Conservation (phyloP, 179 eudicot genomes). For the Silene noctiflora region DNA sequence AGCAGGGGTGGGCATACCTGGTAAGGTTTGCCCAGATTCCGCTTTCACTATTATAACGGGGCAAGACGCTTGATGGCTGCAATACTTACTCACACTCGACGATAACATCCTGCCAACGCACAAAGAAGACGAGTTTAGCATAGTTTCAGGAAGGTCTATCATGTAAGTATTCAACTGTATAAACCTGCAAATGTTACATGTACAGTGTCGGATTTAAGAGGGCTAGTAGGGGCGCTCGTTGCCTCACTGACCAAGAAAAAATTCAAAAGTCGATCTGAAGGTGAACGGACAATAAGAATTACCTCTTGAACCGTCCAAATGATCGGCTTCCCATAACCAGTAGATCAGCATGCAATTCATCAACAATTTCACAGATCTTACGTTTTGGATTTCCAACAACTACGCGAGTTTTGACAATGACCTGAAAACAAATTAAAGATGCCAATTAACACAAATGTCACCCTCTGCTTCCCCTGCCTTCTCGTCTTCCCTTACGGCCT, state of each 20-base stretch:
- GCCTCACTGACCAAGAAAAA: too few relatives aligned
- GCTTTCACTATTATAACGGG: constrained; percentile 65
- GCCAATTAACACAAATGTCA: too few relatives aligned
- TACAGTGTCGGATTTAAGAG: too few relatives aligned
- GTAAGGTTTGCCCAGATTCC: constrained; percentile 24
- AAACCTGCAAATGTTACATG: neutral
- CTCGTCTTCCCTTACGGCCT: too few relatives aligned
- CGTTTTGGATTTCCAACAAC: constrained; percentile 76
- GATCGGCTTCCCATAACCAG: constrained; percentile 83
- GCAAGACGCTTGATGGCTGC: constrained; percentile 63
- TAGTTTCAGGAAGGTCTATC: neutral
- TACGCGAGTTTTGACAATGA: constrained; percentile 46
- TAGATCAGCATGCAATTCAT: constrained; percentile 66
- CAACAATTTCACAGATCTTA: constrained; percentile 72
- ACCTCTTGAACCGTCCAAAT: constrained; percentile 72
- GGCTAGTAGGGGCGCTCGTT: too few relatives aligned
- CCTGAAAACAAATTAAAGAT: constrained; percentile 35
- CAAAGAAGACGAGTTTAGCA: constrained; percentile 14
- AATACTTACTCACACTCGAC: constrained; percentile 83
- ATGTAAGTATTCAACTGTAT: neutral
- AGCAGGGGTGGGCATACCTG: constrained; percentile 27
- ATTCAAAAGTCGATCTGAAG: too few relatives aligned
- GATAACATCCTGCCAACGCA: constrained; percentile 52
- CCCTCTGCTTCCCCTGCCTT: too few relatives aligned
- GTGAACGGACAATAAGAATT: neutral